Evolutionary conservation across 306 rosid genomes (phyloP).

Genomic region (Medicago lupulina): DNA sequence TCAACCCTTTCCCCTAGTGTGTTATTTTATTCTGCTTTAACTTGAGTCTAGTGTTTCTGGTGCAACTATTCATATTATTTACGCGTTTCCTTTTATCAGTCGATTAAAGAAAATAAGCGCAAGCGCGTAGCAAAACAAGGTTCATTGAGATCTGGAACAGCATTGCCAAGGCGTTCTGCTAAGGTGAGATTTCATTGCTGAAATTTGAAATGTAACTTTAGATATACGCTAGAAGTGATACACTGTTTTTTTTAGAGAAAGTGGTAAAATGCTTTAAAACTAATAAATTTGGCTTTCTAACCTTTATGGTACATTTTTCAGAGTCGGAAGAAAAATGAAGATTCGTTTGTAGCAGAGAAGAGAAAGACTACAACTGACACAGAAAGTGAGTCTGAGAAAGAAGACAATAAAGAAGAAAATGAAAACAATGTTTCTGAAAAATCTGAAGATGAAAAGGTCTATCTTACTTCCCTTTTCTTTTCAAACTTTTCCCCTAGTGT

Average conservation of each 20-base stretch:
- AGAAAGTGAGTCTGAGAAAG: conserved; percentile 69
- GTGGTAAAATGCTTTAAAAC: background rate
- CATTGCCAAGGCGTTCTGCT: conserved; percentile 58
- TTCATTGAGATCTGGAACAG: conserved; percentile 60
- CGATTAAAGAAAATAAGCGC: conserved; percentile 59
- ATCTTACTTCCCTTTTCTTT: conserved; percentile 12
- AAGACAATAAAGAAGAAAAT: conserved; percentile 56
- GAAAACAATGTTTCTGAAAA: conserved; percentile 62
- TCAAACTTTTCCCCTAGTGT: background rate
- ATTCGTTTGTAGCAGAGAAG: conserved; percentile 48
- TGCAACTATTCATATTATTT: conserved; percentile 30
- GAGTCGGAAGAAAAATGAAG: conserved; percentile 64
- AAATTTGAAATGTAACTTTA: background rate
- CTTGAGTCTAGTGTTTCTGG: background rate
- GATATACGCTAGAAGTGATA: background rate
- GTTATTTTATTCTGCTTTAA: conserved; percentile 1
- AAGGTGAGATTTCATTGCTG: conserved; percentile 58
- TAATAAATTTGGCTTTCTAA: background rate
- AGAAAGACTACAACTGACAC: conserved; percentile 63
- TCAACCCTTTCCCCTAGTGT: background rate
- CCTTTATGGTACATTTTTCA: conserved; percentile 34
- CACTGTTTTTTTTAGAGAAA: too few relatives aligned
- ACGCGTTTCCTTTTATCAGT: conserved; percentile 48
- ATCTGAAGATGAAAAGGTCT: conserved; percentile 82
- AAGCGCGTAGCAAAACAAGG: conserved; percentile 64